Percentiles rank a stretch among this genome's conserved stretches.
phyloP scores from a whole-genome alignment of 106 monocot genomes.

The Allium fistulosum region DNA sequence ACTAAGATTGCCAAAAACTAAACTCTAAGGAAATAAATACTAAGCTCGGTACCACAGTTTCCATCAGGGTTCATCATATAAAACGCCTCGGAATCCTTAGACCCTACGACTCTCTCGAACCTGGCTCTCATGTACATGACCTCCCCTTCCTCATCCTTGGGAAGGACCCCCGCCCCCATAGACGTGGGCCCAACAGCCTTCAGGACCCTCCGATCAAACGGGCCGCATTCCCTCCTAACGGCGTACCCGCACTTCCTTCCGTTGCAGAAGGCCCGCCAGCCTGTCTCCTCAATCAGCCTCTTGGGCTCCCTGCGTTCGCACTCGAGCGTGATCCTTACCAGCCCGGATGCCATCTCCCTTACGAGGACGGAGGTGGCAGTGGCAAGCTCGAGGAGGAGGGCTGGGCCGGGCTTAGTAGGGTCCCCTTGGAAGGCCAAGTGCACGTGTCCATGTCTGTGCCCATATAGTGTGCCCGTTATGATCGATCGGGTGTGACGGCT shows the following conservation, averaged over 20 bases:
- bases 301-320: slow-evolving; percentile 16
- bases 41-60: slow-evolving; percentile 14
- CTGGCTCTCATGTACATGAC: slow-evolving; percentile 26
- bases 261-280: slow-evolving; percentile 24
- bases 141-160: slow-evolving; percentile 5
- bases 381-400: slow-evolving; percentile 51
- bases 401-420: slow-evolving; percentile 24
- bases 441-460: slow-evolving; percentile 49
- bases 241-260: slow-evolving; percentile 19
- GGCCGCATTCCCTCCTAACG: slow-evolving; percentile 9
- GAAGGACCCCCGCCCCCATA: slow-evolving; percentile 21
- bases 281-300: slow-evolving; percentile 17
- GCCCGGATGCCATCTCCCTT: slow-evolving; percentile 72
- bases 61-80: slow-evolving; percentile 26
- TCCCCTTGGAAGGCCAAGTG: slow-evolving; percentile 57
- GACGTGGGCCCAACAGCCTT: slow-evolving; percentile 14
- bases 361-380: slow-evolving; percentile 48
- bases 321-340: slow-evolving; percentile 63
- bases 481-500: slow-evolving; percentile 9
- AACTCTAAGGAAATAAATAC: slow-evolving; percentile 21
- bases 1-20: background rate
- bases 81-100: slow-evolving; percentile 18
- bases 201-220: slow-evolving; percentile 14
- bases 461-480: slow-evolving; percentile 53
- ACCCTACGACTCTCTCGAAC: slow-evolving; percentile 24